Conservation (phyloP, 2,329 filamentous ascomycete genomes). For the Incumbomyces lentus region DNA sequence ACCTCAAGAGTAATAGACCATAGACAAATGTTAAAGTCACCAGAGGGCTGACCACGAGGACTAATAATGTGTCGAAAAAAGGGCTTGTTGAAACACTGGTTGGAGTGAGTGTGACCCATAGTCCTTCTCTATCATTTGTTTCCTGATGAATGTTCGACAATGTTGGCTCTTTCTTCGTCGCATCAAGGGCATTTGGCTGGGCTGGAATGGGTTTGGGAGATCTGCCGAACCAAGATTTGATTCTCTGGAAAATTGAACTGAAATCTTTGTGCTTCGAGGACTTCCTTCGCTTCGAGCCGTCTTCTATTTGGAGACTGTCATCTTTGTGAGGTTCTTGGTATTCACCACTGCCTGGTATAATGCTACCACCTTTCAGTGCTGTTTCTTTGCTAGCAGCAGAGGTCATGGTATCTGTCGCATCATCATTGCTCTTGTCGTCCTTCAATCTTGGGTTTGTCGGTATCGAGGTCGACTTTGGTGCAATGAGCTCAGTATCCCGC, state of each 20-base stretch:
- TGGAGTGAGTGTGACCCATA: conserved; percentile 95
- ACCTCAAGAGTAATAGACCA: conserved; percentile 72
- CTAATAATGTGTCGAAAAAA: conserved; percentile 92
- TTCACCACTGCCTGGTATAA: conserved; percentile 62
- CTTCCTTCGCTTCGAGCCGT: conserved; percentile 2
- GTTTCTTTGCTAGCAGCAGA: conserved; percentile 20
- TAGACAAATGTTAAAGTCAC: conserved; percentile 91
- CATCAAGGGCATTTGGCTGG: background rate
- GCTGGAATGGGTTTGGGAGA: conserved; percentile 1
- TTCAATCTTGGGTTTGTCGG: conserved; percentile 10
- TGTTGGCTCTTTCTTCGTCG: conserved; percentile 14
- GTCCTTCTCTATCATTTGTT: conserved; percentile 55
- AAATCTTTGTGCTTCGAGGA: background rate
- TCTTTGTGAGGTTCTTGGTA: conserved; percentile 34
- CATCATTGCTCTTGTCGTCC: conserved; percentile 15
- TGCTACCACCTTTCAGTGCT: conserved; percentile 52
- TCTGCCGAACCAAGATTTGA: conserved; percentile 14
- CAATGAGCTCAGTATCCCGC: conserved; percentile 66
- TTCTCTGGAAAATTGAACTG: background rate
- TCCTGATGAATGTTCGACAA: conserved; percentile 16
- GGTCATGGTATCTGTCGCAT: conserved; percentile 17
- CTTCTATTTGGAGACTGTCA: conserved; percentile 2
- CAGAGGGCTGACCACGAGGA: conserved; percentile 87
- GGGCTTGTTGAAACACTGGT: conserved; percentile 79
- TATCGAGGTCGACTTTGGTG: conserved; percentile 24